phyloP scores from a whole-genome alignment of 768 basidiomycete species.

The Termitomyces sp. region DNA sequence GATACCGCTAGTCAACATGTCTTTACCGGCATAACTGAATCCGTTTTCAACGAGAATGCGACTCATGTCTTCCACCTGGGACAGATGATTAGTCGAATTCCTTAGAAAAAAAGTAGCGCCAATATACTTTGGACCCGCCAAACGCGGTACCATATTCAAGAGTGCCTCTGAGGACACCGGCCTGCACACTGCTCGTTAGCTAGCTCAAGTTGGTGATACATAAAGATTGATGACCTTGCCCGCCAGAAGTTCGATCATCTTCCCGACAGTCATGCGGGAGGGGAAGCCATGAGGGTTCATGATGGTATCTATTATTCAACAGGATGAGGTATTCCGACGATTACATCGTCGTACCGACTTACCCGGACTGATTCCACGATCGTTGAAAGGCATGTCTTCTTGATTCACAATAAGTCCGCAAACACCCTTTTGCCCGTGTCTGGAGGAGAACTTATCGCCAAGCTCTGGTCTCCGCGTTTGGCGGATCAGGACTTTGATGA shows the following conservation, averaged over 20 bases:
- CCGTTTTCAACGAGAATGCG: constrained; percentile 92
- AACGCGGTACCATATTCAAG: constrained; percentile 96
- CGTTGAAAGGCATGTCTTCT: constrained; percentile 99
- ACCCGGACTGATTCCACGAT: constrained; percentile 94
- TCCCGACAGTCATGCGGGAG: constrained; percentile 98
- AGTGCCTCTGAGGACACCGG: constrained; percentile 86
- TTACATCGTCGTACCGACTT: constrained; percentile 20
- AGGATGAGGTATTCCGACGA: constrained; percentile 6
- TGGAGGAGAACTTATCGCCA: constrained; percentile 97
- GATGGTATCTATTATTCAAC: constrained; percentile 70
- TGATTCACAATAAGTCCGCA: constrained; percentile 99
- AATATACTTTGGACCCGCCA: constrained; percentile 86
- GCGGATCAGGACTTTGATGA: constrained; percentile 96
- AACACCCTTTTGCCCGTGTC: constrained; percentile 99
- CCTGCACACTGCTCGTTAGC: constrained; percentile 38
- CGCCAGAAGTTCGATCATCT: constrained; percentile 97
- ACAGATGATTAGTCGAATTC: constrained; percentile 6
- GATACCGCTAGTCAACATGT: constrained; percentile 97
- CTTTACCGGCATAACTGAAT: constrained; percentile 98
- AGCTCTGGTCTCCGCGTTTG: constrained; percentile 96
- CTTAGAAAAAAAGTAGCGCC: neutral
- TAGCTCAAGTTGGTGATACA: neutral
- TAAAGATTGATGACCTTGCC: constrained; percentile 66
- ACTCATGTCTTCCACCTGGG: constrained; percentile 95
- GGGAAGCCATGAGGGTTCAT: constrained; percentile 99